Evolutionary conservation across 345 rosid species (phyloP).

Genomic region (Citrus unshiu): DNA sequence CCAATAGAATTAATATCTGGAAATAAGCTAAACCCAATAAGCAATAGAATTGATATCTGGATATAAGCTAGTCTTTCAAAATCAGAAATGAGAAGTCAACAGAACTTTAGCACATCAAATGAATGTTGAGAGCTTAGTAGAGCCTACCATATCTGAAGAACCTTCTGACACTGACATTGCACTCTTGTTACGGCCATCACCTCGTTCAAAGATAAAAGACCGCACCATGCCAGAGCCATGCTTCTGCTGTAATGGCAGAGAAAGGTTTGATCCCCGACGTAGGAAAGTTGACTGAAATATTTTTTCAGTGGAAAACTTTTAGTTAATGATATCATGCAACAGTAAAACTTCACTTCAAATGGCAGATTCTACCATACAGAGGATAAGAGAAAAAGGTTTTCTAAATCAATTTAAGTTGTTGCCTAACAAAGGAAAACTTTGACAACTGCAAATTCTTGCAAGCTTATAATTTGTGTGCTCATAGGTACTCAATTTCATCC

Average conservation of each 20-base stretch:
- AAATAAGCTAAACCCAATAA: background rate
- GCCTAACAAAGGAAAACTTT: background rate
- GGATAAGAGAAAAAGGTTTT: background rate
- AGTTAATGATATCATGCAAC: background rate
- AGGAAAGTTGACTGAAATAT: constrained; percentile 82
- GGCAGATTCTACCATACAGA: background rate
- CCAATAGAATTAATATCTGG: background rate
- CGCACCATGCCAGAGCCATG: constrained; percentile 53
- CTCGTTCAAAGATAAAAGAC: constrained; percentile 82
- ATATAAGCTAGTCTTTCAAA: background rate
- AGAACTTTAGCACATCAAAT: background rate
- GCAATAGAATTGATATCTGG: background rate
- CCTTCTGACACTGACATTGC: constrained; percentile 46
- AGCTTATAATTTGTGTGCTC: background rate
- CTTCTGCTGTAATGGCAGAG: constrained; percentile 52
- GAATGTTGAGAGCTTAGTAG: background rate
- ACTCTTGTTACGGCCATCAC: constrained; percentile 57
- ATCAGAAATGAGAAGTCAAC: background rate
- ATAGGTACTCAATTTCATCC: background rate
- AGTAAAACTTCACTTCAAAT: background rate
- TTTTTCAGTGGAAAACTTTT: constrained; percentile 11
- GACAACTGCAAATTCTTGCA: background rate
- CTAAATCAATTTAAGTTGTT: background rate
- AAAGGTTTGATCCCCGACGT: constrained; percentile 48
- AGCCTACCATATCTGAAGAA: constrained; percentile 55